These are phyloP conservation scores for Podaxis sp. DNA, from an alignment of 768 basidiomycete genomes.

Conservation along the genomic window DNA sequence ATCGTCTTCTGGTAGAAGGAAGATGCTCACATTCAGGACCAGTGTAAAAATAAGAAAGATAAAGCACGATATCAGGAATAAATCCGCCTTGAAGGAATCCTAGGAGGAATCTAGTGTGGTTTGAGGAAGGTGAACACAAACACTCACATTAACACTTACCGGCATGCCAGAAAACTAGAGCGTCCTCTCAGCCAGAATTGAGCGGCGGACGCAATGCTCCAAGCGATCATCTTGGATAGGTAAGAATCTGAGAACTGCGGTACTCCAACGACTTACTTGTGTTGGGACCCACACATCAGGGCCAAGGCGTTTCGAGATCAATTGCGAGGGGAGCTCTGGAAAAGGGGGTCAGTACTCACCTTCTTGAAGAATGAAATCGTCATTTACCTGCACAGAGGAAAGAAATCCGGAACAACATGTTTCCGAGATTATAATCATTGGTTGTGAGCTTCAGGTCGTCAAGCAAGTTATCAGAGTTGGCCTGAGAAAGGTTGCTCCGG, in stretches of 20 bases:
- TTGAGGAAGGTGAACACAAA: background rate
- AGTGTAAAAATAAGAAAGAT: constrained; percentile 65
- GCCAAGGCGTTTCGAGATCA: constrained; percentile 65
- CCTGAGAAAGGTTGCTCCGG: constrained; percentile 20
- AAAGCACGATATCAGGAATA: constrained; percentile 63
- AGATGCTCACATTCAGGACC: constrained; percentile 46
- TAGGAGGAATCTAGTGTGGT: constrained; percentile 39
- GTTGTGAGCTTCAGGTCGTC: constrained; percentile 45
- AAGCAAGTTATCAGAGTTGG: constrained; percentile 71
- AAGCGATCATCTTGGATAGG: constrained; percentile 38
- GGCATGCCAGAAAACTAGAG: constrained; percentile 51
- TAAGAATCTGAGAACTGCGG: background rate
- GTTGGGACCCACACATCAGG: constrained; percentile 66
- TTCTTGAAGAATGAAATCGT: background rate
- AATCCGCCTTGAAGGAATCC: constrained; percentile 66
- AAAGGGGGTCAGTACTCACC: background rate
- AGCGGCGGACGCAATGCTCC: constrained; percentile 53
- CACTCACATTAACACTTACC: constrained; percentile 27
- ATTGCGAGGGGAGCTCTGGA: constrained; percentile 61
- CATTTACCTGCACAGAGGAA: constrained; percentile 42
- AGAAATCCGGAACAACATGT: constrained; percentile 18
- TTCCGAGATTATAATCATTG: constrained; percentile 40
- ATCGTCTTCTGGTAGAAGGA: background rate
- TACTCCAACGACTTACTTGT: background rate
- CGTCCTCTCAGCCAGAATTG: constrained; percentile 39